Base-by-base conservation (phyloP, 371 early-diverging fungal genomes). In the Coemansia sp. region DNA sequence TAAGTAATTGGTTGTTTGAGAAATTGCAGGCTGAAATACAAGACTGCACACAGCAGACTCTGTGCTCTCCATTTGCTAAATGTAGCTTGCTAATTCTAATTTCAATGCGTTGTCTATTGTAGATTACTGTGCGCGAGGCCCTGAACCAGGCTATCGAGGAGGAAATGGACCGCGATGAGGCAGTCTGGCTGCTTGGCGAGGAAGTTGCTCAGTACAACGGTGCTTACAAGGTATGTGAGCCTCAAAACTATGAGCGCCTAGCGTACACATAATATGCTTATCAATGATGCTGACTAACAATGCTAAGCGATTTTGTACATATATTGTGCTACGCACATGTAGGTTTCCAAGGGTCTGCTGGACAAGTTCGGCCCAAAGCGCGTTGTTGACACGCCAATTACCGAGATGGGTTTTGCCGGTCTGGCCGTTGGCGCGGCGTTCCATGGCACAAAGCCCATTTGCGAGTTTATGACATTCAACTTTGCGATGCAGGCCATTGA, bases 391-490 rank as follows among this genome's bases (percentile, higher is more conserved):
- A 99, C 99, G 56, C 99, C 99, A 34, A 99, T 99, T 68, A 98
- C 98, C 45, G 99, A 99, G 83, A 93, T 94, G 85, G 99, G 99
- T 62, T 97, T 99, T 77, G 94, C 98, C 68, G 99, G 99, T 80
- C 80, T 99, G 62, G 99, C 99, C 76, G 92, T 97, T 53, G 99
- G 99, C 67, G 90, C 99, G 45, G 96, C 97, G 34, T 88, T 97
- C 68, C 84, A 89, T 66, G 99, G 99, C 34, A 86, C 99, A 50
- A 93, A 91, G 86, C 99, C 99, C 47, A 89, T 99, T 68, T 96
- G 98, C 86, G 99, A 99, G 82, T 99, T 98, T 86, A 99, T 99
- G 99, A 99, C 99, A 57, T 98, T 93, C 86, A 99, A 98, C 90
- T 99, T 99, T 88, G 92, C 98, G 52, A 93, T 99, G 94, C 99